Percentiles rank a stretch among this genome's conserved stretches.
These are phyloP conservation scores for Agrostemma githago DNA, from an alignment of 148 eudicot species.

Conservation along the genomic window DNA sequence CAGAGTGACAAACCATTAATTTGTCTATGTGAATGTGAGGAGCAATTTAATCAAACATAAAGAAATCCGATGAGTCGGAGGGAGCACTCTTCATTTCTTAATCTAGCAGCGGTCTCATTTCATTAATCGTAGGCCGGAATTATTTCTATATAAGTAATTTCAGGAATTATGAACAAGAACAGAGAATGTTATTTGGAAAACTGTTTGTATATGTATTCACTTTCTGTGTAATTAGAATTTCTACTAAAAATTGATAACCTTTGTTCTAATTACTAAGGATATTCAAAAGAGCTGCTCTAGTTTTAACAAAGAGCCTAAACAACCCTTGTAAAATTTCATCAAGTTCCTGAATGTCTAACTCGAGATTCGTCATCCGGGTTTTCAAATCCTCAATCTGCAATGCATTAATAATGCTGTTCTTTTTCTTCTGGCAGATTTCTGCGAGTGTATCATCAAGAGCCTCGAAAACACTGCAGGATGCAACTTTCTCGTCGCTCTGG, in stretches of 20 bases:
- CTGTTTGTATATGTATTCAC: neutral
- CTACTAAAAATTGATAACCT: neutral
- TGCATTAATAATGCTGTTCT: neutral
- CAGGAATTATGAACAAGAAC: no score
- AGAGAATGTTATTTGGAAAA: no score
- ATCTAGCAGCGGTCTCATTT: no score
- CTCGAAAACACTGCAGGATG: neutral
- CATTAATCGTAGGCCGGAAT: no score
- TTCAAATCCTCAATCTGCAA: neutral
- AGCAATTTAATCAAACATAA: no score
- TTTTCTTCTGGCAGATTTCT: slow-evolving; percentile 9
- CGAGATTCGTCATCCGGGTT: neutral
- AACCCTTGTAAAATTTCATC: slow-evolving; percentile 11
- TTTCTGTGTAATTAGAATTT: neutral
- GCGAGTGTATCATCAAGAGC: neutral
- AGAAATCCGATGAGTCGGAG: no score
- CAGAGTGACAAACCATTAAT: no score
- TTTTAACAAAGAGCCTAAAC: slow-evolving; percentile 15
- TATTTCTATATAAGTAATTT: no score
- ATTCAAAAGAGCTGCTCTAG: slow-evolving; percentile 26
- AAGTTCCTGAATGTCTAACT: slow-evolving; percentile 4
- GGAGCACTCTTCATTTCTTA: no score
- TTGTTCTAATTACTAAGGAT: slow-evolving; percentile 37
- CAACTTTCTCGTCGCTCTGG: neutral
- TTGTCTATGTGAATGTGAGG: no score